phyloP scores from a whole-genome alignment of 2,329 filamentous ascomycete genomes.

The Penicillium crustosum region DNA sequence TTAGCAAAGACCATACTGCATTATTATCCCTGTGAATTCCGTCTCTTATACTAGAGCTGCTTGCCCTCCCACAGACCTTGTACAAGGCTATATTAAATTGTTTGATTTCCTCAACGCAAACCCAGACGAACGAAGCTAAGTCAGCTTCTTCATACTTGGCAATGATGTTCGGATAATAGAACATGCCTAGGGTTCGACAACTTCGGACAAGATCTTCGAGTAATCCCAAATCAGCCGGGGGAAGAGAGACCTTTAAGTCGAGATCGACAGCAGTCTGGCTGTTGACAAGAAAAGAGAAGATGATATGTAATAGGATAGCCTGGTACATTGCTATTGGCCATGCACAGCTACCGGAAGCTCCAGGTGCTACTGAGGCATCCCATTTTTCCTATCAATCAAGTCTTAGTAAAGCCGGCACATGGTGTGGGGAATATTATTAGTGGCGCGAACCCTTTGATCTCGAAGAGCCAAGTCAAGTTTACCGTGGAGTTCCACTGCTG shows the following conservation, averaged over 20 bases:
- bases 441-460: conserved; percentile 26
- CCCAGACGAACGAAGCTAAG: conserved; percentile 22
- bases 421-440: neutral
- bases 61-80: conserved; percentile 19
- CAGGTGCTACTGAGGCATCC: conserved; percentile 20
- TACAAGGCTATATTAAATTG: conserved; percentile 31
- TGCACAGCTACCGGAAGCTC: conserved; percentile 6
- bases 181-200: conserved; percentile 30
- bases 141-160: conserved; percentile 12
- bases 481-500: conserved; percentile 28
- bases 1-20: neutral
- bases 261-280: conserved; percentile 5
- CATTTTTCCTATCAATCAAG: conserved; percentile 20
- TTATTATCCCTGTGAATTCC: neutral
- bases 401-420: neutral
- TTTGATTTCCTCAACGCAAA: conserved; percentile 32
- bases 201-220: conserved; percentile 27
- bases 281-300: conserved; percentile 24
- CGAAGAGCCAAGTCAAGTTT: conserved; percentile 25
- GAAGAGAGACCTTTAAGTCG: conserved; percentile 16
- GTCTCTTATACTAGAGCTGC: neutral
- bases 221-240: conserved; percentile 10
- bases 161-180: conserved; percentile 32
- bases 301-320: conserved; percentile 33
- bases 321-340: conserved; percentile 38